Evolutionary conservation across 805 yeast genomes (phyloP).

Genomic region (Nakazawaea populi): DNA sequence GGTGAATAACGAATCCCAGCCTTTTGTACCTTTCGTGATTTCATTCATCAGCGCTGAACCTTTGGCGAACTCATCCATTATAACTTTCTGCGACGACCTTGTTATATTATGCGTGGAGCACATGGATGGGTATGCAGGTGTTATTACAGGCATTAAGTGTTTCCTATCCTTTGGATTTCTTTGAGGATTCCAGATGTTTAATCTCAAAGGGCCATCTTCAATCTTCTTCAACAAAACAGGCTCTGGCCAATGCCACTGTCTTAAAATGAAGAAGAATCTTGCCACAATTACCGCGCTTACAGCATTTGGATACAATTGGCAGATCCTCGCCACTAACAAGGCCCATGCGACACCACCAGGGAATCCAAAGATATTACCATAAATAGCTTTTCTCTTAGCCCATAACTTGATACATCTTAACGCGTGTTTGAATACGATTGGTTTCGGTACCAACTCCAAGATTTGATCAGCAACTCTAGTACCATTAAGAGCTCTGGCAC

Average conservation of each 20-base stretch:
- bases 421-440: slow-evolving; percentile 88
- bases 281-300: slow-evolving; percentile 88
- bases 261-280: slow-evolving; percentile 78
- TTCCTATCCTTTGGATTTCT: slow-evolving; percentile 83
- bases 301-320: slow-evolving; percentile 95
- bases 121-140: slow-evolving; percentile 98
- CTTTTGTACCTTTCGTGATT: slow-evolving; percentile 53
- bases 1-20: slow-evolving; percentile 71
- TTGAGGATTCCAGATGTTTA: slow-evolving; percentile 94
- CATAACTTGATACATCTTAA: slow-evolving; percentile 89
- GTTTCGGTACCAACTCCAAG: slow-evolving; percentile 82
- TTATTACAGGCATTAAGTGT: slow-evolving; percentile 95
- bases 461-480: slow-evolving; percentile 97
- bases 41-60: slow-evolving; percentile 69
- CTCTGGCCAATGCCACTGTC: slow-evolving; percentile 98
- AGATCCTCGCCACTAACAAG: slow-evolving; percentile 95
- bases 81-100: slow-evolving; percentile 78
- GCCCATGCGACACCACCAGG: slow-evolving; percentile 99
- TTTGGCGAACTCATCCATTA: slow-evolving; percentile 71
- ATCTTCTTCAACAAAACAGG: slow-evolving; percentile 90
- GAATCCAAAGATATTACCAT: slow-evolving; percentile 92
- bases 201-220: slow-evolving; percentile 96
- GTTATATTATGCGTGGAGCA: slow-evolving; percentile 97
- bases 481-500: slow-evolving; percentile 86
- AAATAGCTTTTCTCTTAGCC: slow-evolving; percentile 94